Conservation (phyloP, 2,329 filamentous ascomycete species). For the Clonostachys byssicola region DNA sequence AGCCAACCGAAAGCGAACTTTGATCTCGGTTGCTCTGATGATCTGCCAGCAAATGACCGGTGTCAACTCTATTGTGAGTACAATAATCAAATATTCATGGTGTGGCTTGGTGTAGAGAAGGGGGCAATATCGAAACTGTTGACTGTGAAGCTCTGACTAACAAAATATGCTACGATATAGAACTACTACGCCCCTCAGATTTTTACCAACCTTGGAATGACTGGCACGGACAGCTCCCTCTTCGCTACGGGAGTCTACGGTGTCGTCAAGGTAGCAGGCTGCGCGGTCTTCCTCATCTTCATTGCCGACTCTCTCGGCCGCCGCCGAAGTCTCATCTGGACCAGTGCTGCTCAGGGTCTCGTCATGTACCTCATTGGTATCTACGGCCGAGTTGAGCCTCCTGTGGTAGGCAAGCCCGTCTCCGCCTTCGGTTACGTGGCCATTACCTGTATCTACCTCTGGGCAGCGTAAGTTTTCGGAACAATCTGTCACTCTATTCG, state of each 20-base stretch:
- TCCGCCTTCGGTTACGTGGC: constrained; percentile 66
- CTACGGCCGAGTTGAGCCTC: constrained; percentile 61
- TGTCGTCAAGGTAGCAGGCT: constrained; percentile 64
- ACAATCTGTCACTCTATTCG: background rate
- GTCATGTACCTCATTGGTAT: constrained; percentile 70
- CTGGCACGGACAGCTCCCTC: constrained; percentile 49
- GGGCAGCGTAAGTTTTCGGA: constrained; percentile 45
- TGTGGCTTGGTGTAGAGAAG: background rate
- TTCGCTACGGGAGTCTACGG: constrained; percentile 74
- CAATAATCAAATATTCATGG: background rate
- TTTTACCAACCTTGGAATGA: constrained; percentile 61
- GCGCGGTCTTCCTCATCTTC: constrained; percentile 61
- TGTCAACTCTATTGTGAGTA: constrained; percentile 35
- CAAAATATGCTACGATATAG: constrained; percentile 5
- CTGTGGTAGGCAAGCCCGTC: constrained; percentile 43
- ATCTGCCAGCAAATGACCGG: constrained; percentile 73
- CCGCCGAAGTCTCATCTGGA: constrained; percentile 57
- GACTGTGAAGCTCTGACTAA: background rate
- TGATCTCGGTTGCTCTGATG: constrained; percentile 58
- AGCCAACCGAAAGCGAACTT: constrained; percentile 58
- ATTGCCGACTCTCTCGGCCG: constrained; percentile 67
- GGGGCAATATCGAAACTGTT: background rate
- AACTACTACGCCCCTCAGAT: constrained; percentile 70
- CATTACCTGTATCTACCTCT: constrained; percentile 68
- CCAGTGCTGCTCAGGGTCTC: constrained; percentile 54